Evolutionary conservation across 805 yeast species (phyloP).

Genomic region (Candida golubevii): DNA sequence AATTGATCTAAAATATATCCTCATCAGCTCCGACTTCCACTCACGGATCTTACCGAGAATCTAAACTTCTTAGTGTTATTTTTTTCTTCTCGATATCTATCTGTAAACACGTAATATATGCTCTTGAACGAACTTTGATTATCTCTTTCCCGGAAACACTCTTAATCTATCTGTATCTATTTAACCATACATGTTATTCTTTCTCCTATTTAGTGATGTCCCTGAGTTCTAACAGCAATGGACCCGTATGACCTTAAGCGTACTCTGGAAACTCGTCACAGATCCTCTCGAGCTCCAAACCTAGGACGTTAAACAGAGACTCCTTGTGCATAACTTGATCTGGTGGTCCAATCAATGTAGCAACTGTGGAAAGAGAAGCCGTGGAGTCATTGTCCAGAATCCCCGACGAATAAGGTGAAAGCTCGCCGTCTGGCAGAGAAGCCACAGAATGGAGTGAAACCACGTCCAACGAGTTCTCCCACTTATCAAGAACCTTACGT

Average conservation of each 20-base stretch:
- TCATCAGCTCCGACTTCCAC: too few species aligned
- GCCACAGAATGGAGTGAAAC: constrained; percentile 13
- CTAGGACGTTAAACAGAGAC: constrained; percentile 12
- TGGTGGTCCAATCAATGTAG: constrained; percentile 20
- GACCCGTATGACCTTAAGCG: not conserved
- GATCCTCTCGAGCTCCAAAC: constrained; percentile 12
- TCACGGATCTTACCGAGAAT: too few species aligned
- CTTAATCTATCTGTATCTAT: too few species aligned
- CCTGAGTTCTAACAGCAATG: not conserved
- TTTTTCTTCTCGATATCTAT: too few species aligned
- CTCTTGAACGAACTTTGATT: too few species aligned
- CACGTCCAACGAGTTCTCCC: constrained; percentile 6
- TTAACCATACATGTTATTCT: too few species aligned
- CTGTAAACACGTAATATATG: too few species aligned
- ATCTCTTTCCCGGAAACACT: too few species aligned
- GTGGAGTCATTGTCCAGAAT: constrained; percentile 24
- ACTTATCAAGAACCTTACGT: not conserved
- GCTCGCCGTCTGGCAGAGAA: constrained; percentile 9
- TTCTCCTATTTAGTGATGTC: too few species aligned
- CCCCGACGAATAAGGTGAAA: constrained; percentile 8
- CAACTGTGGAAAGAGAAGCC: constrained; percentile 27
- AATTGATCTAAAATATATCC: too few species aligned
- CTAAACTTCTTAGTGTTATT: too few species aligned
- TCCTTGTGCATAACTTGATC: constrained; percentile 8
- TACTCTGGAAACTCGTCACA: constrained; percentile 9